These are phyloP conservation scores for Diplocarpon rosae DNA, from an alignment of 2,329 filamentous ascomycete genomes.

Conservation along the genomic window DNA sequence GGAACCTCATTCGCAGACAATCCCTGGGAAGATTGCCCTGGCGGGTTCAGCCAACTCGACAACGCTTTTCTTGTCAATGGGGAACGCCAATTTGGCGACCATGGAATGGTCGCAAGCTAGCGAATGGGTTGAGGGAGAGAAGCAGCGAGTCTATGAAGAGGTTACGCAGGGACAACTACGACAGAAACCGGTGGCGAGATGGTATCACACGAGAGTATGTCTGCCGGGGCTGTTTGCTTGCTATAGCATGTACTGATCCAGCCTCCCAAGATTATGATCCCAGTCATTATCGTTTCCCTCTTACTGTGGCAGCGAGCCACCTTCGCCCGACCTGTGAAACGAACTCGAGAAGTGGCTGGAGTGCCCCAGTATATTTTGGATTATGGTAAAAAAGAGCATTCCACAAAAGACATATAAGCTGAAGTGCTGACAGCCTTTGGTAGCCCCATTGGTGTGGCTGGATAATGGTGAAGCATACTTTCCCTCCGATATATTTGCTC, in stretches of 20 bases:
- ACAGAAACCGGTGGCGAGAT: not conserved
- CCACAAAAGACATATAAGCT: not conserved
- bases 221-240: not conserved
- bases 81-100: conserved; percentile 5
- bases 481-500: conserved; percentile 37
- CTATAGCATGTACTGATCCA: not conserved
- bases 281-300: conserved; percentile 8
- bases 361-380: conserved; percentile 35
- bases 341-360: conserved; percentile 10
- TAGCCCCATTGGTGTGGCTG: conserved; percentile 41
- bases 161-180: not conserved
- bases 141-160: not conserved
- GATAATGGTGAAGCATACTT: conserved; percentile 37
- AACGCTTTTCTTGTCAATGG: conserved; percentile 4
- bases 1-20: too few relatives aligned
- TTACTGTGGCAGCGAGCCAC: conserved; percentile 13
- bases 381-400: conserved; percentile 30
- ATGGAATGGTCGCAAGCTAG: conserved; percentile 6
- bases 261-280: conserved; percentile 10
- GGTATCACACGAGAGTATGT: conserved; percentile 14
- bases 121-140: conserved; percentile 15
- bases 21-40: not conserved
- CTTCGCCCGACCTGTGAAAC: conserved; percentile 5
- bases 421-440: conserved; percentile 1
- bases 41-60: not conserved